Evolutionary conservation across 2,329 filamentous ascomycete species (phyloP).

Genomic region (Talaromyces funiculosus): DNA sequence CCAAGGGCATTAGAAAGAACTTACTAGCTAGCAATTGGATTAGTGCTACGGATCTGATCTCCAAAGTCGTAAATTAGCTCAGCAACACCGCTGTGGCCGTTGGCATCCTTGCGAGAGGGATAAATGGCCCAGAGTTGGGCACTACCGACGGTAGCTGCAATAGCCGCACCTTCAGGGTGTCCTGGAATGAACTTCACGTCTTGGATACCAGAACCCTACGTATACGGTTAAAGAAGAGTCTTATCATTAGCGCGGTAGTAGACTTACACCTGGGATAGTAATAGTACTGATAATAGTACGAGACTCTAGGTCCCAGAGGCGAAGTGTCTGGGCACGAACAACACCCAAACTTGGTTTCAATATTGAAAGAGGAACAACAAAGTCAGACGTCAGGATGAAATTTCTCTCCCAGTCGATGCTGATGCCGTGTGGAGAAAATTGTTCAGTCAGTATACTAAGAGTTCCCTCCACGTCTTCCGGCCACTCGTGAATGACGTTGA

Average conservation of each 20-base stretch:
- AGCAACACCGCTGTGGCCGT: conserved; percentile 53
- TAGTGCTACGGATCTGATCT: conserved; percentile 49
- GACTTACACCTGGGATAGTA: conserved; percentile 51
- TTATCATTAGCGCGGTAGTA: background rate
- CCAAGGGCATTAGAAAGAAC: conserved; percentile 9
- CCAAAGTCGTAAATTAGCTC: conserved; percentile 57
- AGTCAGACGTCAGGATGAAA: conserved; percentile 47
- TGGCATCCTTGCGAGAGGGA: conserved; percentile 51
- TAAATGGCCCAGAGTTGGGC: conserved; percentile 63
- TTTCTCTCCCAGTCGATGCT: conserved; percentile 53
- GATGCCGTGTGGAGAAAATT: conserved; percentile 59
- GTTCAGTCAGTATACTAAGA: conserved; percentile 54
- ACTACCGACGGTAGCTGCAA: conserved; percentile 55
- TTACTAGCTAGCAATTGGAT: conserved; percentile 50
- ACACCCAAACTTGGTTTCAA: background rate
- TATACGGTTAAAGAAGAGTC: background rate
- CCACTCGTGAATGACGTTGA: conserved; percentile 59
- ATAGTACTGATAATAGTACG: conserved; percentile 56
- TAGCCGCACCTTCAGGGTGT: conserved; percentile 52
- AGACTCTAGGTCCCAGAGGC: conserved; percentile 52
- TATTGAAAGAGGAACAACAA: conserved; percentile 1
- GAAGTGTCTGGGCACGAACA: conserved; percentile 53
- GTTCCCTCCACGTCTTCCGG: conserved; percentile 52
- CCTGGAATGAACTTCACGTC: conserved; percentile 62
- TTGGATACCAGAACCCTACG: conserved; percentile 54